These are phyloP conservation scores for Setaria viridis DNA, from an alignment of 202 grass and related monocot species.

Conservation along the genomic window DNA sequence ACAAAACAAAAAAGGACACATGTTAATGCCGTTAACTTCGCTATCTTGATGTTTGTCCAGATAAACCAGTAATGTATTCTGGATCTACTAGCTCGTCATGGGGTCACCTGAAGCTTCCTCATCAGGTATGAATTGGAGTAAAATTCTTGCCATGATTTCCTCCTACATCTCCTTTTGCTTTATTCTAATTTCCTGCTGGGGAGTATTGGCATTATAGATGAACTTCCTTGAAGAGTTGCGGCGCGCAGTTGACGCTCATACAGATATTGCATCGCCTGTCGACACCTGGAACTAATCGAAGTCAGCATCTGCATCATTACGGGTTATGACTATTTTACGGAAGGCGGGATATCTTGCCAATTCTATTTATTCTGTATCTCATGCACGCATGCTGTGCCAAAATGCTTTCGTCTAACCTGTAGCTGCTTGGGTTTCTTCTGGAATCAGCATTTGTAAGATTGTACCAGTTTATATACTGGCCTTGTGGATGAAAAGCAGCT, in stretches of 20 bases:
- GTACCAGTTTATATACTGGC: not conserved
- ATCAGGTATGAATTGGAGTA: conserved; percentile 48
- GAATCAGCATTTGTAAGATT: conserved; percentile 15
- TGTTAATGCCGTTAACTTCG: conserved; percentile 34
- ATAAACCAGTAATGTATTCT: conserved; percentile 62
- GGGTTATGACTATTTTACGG: not conserved
- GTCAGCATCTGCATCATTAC: conserved; percentile 13
- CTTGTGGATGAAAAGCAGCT: not conserved
- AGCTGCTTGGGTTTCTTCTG: conserved; percentile 28
- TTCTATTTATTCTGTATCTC: conserved; percentile 2
- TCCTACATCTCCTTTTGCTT: not conserved
- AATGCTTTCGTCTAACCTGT: conserved; percentile 42
- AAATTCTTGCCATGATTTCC: not conserved
- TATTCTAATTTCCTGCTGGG: conserved; percentile 24
- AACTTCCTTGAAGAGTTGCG: conserved; percentile 64
- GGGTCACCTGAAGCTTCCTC: conserved; percentile 63
- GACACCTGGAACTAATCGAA: conserved; percentile 39
- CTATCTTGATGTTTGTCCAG: conserved; percentile 41
- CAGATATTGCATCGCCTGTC: not conserved
- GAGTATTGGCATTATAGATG: conserved; percentile 46
- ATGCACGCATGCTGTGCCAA: conserved; percentile 15
- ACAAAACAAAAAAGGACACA: conserved; percentile 1
- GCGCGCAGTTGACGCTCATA: conserved; percentile 43
- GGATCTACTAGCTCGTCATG: conserved; percentile 53
- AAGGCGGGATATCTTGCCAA: conserved; percentile 17